These are phyloP conservation scores for Phytophthora capsici DNA, from an alignment of 352 stramenopile species.

Conservation along the genomic window DNA sequence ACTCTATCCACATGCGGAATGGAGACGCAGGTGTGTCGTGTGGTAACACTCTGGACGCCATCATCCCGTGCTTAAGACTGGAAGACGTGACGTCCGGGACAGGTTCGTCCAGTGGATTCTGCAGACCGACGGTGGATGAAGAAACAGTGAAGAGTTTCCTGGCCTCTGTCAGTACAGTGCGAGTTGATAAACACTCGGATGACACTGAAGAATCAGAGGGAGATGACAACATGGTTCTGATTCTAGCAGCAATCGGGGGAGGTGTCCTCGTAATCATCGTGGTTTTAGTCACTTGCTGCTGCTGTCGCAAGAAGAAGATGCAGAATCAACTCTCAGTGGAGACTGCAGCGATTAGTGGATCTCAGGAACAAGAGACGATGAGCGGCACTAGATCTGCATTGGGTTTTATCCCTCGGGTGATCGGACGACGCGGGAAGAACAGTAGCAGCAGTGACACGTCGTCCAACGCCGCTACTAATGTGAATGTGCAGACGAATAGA, in stretches of 20 bases:
- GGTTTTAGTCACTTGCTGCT: slow-evolving; percentile 22
- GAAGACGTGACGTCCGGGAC: slow-evolving; percentile 7
- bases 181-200: slow-evolving; percentile 21
- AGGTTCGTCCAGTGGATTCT: slow-evolving; percentile 24
- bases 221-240: slow-evolving; percentile 14
- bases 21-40: slow-evolving; percentile 27
- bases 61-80: slow-evolving; percentile 52
- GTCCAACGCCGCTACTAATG: slow-evolving; percentile 27
- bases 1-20: slow-evolving; percentile 55
- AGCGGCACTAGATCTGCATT: slow-evolving; percentile 15
- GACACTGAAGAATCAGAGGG: neutral
- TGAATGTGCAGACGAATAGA: slow-evolving; percentile 25
- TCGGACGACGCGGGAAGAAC: slow-evolving; percentile 21
- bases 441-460: slow-evolving; percentile 30
- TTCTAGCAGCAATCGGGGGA: slow-evolving; percentile 25
- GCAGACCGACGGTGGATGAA: slow-evolving; percentile 43
- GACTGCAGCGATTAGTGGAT: slow-evolving; percentile 14
- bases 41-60: slow-evolving; percentile 38
- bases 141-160: slow-evolving; percentile 37
- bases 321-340: slow-evolving; percentile 7
- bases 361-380: slow-evolving; percentile 11
- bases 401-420: slow-evolving; percentile 25
- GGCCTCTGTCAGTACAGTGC: slow-evolving; percentile 11
- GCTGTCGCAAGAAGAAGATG: slow-evolving; percentile 30
- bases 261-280: slow-evolving; percentile 24